These are phyloP conservation scores for Lophiostoma macrostomum DNA, from an alignment of 495 filamentous ascomycete species.

Conservation along the genomic window DNA sequence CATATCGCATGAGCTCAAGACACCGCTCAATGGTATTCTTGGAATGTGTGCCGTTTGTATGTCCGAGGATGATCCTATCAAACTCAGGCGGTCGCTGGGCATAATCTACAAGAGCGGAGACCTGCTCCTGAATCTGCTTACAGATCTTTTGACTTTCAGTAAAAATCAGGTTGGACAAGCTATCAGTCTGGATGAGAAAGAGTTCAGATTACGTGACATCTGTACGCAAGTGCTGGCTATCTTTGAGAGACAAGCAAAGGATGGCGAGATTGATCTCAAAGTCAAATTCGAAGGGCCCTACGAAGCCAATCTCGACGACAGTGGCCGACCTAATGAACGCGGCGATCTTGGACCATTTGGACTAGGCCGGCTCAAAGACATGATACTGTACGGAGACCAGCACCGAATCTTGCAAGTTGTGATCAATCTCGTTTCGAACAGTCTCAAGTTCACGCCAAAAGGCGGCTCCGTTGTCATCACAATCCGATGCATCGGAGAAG, in stretches of 20 bases:
- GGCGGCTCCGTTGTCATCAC: conserved; percentile 69
- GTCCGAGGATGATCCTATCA: conserved; percentile 74
- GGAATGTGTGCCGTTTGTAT: conserved; percentile 91
- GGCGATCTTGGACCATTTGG: conserved; percentile 57
- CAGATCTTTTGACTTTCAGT: conserved; percentile 81
- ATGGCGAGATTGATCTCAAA: conserved; percentile 67
- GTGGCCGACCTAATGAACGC: conserved; percentile 21
- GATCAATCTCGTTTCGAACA: conserved; percentile 91
- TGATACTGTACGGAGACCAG: conserved; percentile 84
- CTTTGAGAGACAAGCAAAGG: conserved; percentile 83
- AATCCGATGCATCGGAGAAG: conserved; percentile 67
- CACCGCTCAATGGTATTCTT: conserved; percentile 86
- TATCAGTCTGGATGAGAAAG: conserved; percentile 74
- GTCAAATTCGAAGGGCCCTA: conserved; percentile 64
- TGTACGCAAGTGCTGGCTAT: conserved; percentile 75
- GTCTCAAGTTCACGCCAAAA: conserved; percentile 84
- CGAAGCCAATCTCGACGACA: conserved; percentile 41
- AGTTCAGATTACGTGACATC: conserved; percentile 78
- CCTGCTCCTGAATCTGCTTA: conserved; percentile 79
- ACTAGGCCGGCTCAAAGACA: conserved; percentile 64
- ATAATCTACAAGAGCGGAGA: conserved; percentile 91
- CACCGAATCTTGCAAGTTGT: conserved; percentile 84
- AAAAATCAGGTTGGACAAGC: conserved; percentile 89
- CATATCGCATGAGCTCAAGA: conserved; percentile 91
- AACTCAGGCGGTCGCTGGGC: conserved; percentile 76